phyloP scores from a whole-genome alignment of 2,329 filamentous ascomycete species.

The Epicoccum sorghinum region DNA sequence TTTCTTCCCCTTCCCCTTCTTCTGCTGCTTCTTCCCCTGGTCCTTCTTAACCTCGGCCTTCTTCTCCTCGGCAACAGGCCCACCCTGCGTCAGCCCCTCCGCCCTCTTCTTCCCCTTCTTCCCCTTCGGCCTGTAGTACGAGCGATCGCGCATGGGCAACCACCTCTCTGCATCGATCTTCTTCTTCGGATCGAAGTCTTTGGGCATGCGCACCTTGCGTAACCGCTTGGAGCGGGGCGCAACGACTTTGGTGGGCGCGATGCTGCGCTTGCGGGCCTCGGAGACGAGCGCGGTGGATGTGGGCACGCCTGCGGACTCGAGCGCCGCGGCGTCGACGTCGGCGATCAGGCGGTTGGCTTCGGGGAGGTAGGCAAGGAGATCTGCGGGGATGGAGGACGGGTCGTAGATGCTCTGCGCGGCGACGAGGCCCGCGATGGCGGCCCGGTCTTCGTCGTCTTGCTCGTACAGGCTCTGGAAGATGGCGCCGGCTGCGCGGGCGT shows the following conservation, averaged over 20 bases:
- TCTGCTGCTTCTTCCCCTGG: constrained; percentile 45
- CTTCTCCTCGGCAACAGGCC: constrained; percentile 69
- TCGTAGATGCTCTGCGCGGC: constrained; percentile 75
- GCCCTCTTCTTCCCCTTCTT: constrained; percentile 86
- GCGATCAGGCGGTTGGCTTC: constrained; percentile 66
- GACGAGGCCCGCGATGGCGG: constrained; percentile 81
- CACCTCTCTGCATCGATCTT: constrained; percentile 89
- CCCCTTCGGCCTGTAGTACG: constrained; percentile 86
- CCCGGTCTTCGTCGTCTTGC: constrained; percentile 69
- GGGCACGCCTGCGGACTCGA: constrained; percentile 72
- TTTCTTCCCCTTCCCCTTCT: constrained; percentile 46
- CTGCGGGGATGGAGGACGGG: constrained; percentile 60
- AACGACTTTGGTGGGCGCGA: constrained; percentile 47
- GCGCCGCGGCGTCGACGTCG: constrained; percentile 64
- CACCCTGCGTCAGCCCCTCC: constrained; percentile 79
- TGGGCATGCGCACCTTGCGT: constrained; percentile 68
- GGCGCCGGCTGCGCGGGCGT: constrained; percentile 73
- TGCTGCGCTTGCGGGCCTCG: constrained; percentile 47
- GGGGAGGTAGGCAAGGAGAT: constrained; percentile 63
- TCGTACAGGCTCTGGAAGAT: constrained; percentile 77
- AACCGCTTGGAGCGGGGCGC: constrained; percentile 63
- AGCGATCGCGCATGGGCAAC: constrained; percentile 88
- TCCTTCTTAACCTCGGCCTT: constrained; percentile 39
- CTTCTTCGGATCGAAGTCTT: constrained; percentile 77
- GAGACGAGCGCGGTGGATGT: constrained; percentile 46